Percentiles rank a stretch among this genome's conserved stretches.
Conservation (phyloP, 2,329 filamentous ascomycete species). For the Trichoderma endophyticum region DNA sequence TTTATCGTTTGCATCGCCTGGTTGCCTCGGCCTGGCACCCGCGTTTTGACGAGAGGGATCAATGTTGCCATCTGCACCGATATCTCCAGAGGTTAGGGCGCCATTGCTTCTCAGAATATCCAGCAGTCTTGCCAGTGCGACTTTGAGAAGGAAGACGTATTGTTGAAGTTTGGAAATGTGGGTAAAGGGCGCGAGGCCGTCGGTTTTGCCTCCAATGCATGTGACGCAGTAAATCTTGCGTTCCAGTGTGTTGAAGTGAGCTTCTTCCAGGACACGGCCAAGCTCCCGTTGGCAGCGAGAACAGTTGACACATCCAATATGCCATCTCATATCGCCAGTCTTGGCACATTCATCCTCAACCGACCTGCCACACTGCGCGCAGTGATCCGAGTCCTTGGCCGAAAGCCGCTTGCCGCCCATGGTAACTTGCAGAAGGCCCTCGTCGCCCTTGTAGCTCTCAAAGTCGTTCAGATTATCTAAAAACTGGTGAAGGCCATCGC, state of each 20-base stretch:
- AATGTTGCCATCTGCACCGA: slow-evolving; percentile 39
- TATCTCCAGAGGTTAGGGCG: slow-evolving; percentile 74
- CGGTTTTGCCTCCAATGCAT: slow-evolving; percentile 59
- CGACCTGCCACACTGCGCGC: slow-evolving; percentile 73
- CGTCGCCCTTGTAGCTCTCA: slow-evolving; percentile 71
- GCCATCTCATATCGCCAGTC: slow-evolving; percentile 74
- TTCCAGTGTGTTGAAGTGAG: slow-evolving; percentile 65
- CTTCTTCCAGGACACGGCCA: slow-evolving; percentile 64
- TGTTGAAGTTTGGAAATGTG: slow-evolving; percentile 84
- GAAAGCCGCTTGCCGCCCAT: slow-evolving; percentile 64
- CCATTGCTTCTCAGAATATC: slow-evolving; percentile 83
- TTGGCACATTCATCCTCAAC: slow-evolving; percentile 93
- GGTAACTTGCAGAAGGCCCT: slow-evolving; percentile 64
- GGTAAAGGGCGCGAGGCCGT: slow-evolving; percentile 56
- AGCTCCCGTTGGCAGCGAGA: slow-evolving; percentile 63
- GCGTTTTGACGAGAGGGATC: slow-evolving; percentile 55
- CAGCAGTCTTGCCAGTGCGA: slow-evolving; percentile 84
- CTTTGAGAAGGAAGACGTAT: slow-evolving; percentile 88
- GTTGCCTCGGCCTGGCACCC: slow-evolving; percentile 67
- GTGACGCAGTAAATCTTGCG: slow-evolving; percentile 67
- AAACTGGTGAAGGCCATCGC: slow-evolving; percentile 77
- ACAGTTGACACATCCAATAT: slow-evolving; percentile 78
- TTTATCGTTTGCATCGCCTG: slow-evolving; percentile 53
- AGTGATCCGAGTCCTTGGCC: slow-evolving; percentile 79
- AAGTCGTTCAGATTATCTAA: slow-evolving; percentile 79